phyloP scores from a whole-genome alignment of 2,329 filamentous ascomycete genomes.

The Ambrosiella beaveri region DNA sequence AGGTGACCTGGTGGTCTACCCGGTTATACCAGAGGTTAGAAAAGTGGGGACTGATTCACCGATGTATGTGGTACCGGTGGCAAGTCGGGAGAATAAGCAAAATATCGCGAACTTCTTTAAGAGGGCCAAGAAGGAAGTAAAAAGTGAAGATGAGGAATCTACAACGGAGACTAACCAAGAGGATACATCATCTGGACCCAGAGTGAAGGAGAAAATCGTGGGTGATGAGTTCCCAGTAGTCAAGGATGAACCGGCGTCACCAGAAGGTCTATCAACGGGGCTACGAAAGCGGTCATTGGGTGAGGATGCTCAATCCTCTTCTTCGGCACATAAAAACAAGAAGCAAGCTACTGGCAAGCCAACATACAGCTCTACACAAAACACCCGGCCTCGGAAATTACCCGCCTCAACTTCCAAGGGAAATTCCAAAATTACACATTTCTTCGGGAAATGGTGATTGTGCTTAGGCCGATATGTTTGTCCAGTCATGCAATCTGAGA shows the following conservation, averaged over 20 bases:
- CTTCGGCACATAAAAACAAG: not conserved
- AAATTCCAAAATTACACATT: slow-evolving; percentile 8
- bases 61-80: slow-evolving; percentile 63
- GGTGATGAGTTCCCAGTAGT: not conserved
- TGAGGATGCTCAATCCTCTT: too few relatives aligned
- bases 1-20: slow-evolving; percentile 68
- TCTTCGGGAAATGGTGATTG: slow-evolving; percentile 5
- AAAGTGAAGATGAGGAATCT: slow-evolving; percentile 10
- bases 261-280: too few relatives aligned
- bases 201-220: not conserved
- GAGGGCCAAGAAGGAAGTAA: slow-evolving; percentile 29
- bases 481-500: too few relatives aligned
- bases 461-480: too few relatives aligned
- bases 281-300: too few relatives aligned
- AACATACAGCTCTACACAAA: not conserved
- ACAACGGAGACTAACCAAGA: not conserved
- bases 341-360: not conserved
- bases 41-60: slow-evolving; percentile 88
- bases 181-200: slow-evolving; percentile 11
- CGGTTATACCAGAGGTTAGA: slow-evolving; percentile 74
- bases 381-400: slow-evolving; percentile 7
- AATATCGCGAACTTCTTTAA: slow-evolving; percentile 92
- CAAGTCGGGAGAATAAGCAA: slow-evolving; percentile 73
- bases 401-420: not conserved
- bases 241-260: not conserved